Conservation (phyloP, 2,329 filamentous ascomycete genomes). For the Trichoderma sp. region DNA sequence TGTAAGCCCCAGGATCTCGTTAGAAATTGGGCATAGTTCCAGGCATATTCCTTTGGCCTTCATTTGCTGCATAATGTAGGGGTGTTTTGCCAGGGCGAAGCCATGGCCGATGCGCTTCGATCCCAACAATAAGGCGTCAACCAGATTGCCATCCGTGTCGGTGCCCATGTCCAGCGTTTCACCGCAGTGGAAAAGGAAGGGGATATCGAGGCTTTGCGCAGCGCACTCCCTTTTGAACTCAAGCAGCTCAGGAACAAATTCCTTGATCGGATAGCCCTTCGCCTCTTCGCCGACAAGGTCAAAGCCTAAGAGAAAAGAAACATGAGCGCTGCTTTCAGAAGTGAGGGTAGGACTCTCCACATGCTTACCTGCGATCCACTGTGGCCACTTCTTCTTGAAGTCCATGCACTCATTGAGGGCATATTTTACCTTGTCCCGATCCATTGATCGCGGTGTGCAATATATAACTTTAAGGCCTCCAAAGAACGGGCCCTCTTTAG, state of each 20-base stretch:
- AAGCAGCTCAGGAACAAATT: conserved; percentile 57
- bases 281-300: conserved; percentile 71
- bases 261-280: conserved; percentile 58
- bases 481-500: conserved; percentile 45
- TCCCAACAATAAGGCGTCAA: conserved; percentile 66
- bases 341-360: background rate
- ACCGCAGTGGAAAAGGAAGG: conserved; percentile 75
- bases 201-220: conserved; percentile 55
- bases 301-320: conserved; percentile 50
- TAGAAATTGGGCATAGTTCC: conserved; percentile 77
- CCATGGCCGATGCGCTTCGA: conserved; percentile 74
- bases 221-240: conserved; percentile 57
- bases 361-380: conserved; percentile 63
- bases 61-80: conserved; percentile 66
- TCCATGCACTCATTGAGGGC: conserved; percentile 63
- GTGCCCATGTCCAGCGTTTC: conserved; percentile 70
- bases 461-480: conserved; percentile 71
- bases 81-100: conserved; percentile 68
- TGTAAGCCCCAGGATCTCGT: conserved; percentile 72
- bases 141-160: conserved; percentile 66
- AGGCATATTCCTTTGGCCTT: conserved; percentile 65
- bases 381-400: conserved; percentile 57
- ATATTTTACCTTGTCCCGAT: conserved; percentile 45
- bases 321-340: background rate
- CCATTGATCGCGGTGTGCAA: conserved; percentile 66